Evolutionary conservation across 371 early-diverging fungal genomes (phyloP), one percentile per base, ranked within the genome.

Genomic region (Rhizomucor pusillus): DNA sequence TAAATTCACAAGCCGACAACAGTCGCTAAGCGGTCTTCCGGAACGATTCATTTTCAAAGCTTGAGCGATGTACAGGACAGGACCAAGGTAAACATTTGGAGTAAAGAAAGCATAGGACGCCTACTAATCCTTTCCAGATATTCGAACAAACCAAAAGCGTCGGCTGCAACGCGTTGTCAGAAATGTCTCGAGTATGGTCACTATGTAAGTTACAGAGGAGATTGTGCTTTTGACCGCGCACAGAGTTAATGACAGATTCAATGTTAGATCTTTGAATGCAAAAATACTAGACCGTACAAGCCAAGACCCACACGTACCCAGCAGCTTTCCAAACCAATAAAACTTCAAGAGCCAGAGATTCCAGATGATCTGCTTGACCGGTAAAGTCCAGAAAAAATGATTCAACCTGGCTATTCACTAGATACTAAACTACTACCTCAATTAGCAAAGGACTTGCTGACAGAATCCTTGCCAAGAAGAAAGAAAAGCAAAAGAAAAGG

Each of bases 291-390:
- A 59, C 69, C 63, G 5, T 84, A 82, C 52, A 78, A 66, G 51
- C 47, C 76, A 14, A 69, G 85, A 25, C 85, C 85, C 0, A 81
- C 81, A n/a, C 78, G 85, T 45, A 84, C 85, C 35, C 85, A 84
- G 46, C 85, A 84, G 45, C 67, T 84, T 9, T 70, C 69, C 49
- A 81, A 80, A 39, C 85, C 85, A 4, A 23, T 82, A 18, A 81
- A 80, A 49, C 60, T 77, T 10, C 59, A 67, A 20, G 52, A 69
- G 22, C 69, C 79, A 12, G 78, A 79, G 45, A 51, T 84, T 18
- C 82, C 82, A 0, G 67, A 69, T 9, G 82, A 81, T 50, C 67
- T 82, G 40, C 64, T 69, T 47, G 68, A 71, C 47, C 68, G 73
- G 65, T 56, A 71, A 13, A 41, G 41, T 41, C 11, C 9, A 37